Conservation (phyloP, 2,329 filamentous ascomycete species). For the Cladophialophora psammophila region DNA sequence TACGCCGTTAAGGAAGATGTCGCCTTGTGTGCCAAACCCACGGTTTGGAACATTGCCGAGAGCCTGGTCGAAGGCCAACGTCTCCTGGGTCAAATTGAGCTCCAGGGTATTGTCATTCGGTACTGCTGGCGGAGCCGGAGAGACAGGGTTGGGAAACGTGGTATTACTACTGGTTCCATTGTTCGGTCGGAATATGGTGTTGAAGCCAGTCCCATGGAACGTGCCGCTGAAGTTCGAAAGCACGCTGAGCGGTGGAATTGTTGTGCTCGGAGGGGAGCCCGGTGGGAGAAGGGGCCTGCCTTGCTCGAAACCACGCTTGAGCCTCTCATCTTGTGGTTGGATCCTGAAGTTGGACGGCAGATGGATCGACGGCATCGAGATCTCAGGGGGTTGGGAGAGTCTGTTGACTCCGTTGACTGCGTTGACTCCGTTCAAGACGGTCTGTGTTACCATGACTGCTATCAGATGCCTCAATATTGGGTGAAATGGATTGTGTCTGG, state of each 20-base stretch:
- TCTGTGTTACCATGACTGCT: constrained; percentile 3
- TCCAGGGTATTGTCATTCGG: constrained; percentile 8
- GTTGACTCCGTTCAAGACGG: constrained; percentile 3
- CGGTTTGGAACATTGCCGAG: constrained; percentile 4
- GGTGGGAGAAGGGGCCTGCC: neutral
- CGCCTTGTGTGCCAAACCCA: neutral
- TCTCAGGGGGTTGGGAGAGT: neutral
- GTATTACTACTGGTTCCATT: neutral
- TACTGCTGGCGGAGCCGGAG: neutral
- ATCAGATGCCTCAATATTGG: neutral
- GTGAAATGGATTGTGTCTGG: neutral
- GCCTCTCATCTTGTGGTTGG: constrained; percentile 3
- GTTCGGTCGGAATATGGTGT: constrained; percentile 8
- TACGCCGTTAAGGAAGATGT: constrained; percentile 7
- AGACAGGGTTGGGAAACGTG: neutral
- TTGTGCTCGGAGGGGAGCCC: neutral
- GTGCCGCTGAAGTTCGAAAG: neutral
- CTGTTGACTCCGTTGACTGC: neutral
- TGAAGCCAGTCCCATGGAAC: constrained; percentile 6
- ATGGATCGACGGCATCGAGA: neutral
- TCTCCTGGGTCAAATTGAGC: constrained; percentile 4
- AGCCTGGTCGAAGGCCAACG: neutral
- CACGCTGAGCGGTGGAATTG: constrained; percentile 7
- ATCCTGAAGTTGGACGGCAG: neutral
- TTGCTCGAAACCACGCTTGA: neutral